Base-by-base conservation (phyloP, 108 stramenopile species). In the Seminavis robusta region DNA sequence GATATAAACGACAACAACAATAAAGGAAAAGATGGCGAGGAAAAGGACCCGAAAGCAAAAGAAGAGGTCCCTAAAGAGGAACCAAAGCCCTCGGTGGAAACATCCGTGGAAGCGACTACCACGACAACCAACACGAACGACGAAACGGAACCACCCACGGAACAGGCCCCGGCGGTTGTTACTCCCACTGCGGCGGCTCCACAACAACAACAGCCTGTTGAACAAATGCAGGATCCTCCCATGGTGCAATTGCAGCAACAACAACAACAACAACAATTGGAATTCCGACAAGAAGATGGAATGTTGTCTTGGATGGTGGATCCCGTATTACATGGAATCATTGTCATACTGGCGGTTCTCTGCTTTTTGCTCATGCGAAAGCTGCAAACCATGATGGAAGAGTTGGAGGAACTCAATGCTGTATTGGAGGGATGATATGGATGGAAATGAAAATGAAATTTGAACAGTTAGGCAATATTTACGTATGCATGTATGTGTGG, bases 331-430 rank as follows among this genome's bases (percentile, higher is more conserved):
- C 60, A 80, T 42, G 26, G 64, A 7, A 60, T 64, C 31, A 71
- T 80, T 47, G 45, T 71, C 24, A 24, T 80, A 0, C 36, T 80
- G 24, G 49, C 61, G 13, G 65, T 33, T 0, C 67, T 71, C 43
- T 80, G 73, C 34, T 71, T 57, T 38, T 32, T 80, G 2, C 49
- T 80, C 34, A 15, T 54, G 2, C 50, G 63, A 63, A 73, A 74
- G 31, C 47, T 38, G 21, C 13, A 42, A 26, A 65, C 45, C 17
- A 29, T 79, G 42, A 40, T 27, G 33, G 64, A 46, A 23, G 78
- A 79, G 38, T 36, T 73, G 4, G 7, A 42, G 8, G 55, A 39
- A 19, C 48, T 74, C 4, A 44, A 59, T 16, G 45, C 15, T 16
- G 36, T 37, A 11, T 37, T n/a, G n/a, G n/a, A n/a, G n/a, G n/a